Evolutionary conservation across 139 green algal genomes (phyloP).

Genomic region (Chlamydomonas sp.): DNA sequence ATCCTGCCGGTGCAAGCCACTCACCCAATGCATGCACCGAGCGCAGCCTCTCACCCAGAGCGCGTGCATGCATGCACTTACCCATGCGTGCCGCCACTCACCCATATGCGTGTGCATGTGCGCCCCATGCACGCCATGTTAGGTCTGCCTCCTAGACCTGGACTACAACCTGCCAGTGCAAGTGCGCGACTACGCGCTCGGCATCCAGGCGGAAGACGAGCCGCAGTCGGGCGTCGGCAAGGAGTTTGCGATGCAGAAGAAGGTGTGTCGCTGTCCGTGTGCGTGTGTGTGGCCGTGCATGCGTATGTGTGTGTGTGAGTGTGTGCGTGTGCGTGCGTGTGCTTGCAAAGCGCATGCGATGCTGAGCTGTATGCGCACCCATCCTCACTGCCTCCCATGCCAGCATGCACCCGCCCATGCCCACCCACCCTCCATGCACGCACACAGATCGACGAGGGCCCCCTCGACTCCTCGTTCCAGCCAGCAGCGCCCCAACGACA

Average conservation of each 20-base stretch:
- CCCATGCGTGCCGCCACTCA: too few species aligned
- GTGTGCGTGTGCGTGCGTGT: too few species aligned
- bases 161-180: conserved; percentile 93
- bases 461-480: conserved; percentile 37
- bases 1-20: not conserved
- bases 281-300: too few species aligned
- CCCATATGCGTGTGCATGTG: not conserved
- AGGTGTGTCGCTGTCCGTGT: conserved; percentile 18
- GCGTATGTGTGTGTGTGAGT: too few species aligned
- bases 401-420: too few species aligned
- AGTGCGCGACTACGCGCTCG: conserved; percentile 75
- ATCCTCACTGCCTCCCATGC: too few species aligned
- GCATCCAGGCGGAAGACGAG: conserved; percentile 66
- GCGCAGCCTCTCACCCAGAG: not conserved
- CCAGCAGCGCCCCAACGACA: conserved; percentile 51
- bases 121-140: not conserved
- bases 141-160: conserved; percentile 96
- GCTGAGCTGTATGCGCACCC: too few species aligned
- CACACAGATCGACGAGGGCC: conserved; percentile 15
- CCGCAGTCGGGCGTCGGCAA: conserved; percentile 79
- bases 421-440: too few species aligned
- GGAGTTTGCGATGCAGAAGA: conserved; percentile 73
- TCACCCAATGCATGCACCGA: not conserved
- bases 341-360: conserved; percentile 3
- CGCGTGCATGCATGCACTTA: too few species aligned